Evolutionary conservation across 1,139 yeast genomes (phyloP).

Genomic region (Candida mesenterica): DNA sequence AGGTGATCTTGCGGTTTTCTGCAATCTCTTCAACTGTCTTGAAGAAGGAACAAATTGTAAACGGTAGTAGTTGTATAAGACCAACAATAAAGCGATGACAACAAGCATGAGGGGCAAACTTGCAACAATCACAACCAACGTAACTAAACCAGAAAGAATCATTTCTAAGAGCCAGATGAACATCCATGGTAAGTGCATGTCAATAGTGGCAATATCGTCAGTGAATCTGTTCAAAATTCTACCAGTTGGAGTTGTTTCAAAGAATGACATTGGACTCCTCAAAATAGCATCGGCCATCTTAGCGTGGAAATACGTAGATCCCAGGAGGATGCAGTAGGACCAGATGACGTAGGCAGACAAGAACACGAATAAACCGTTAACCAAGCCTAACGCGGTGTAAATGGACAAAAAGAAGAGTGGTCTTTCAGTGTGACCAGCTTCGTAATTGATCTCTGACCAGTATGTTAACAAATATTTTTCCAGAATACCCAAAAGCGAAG

Average conservation of each 20-base stretch:
- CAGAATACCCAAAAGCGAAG: constrained; percentile 18
- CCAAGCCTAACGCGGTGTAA: constrained; percentile 22
- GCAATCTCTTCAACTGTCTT: constrained; percentile 27
- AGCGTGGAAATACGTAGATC: constrained; percentile 26
- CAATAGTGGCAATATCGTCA: constrained; percentile 26
- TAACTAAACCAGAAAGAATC: constrained; percentile 15
- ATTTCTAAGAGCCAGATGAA: constrained; percentile 18
- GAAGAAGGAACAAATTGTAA: constrained; percentile 25
- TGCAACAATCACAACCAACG: constrained; percentile 22
- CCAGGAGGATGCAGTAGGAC: constrained; percentile 27
- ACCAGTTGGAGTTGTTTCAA: constrained; percentile 33
- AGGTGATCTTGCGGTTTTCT: constrained; percentile 24
- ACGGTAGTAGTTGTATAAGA: constrained; percentile 24
- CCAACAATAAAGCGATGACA: constrained; percentile 18
- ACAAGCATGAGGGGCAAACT: constrained; percentile 26
- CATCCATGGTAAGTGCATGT: constrained; percentile 27
- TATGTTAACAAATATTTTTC: constrained; percentile 25
- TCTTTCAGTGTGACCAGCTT: constrained; percentile 19
- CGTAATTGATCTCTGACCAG: constrained; percentile 27
- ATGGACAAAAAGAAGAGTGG: constrained; percentile 19
- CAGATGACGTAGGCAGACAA: constrained; percentile 24
- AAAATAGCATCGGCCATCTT: constrained; percentile 26
- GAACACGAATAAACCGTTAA: constrained; percentile 24
- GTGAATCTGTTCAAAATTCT: constrained; percentile 31
- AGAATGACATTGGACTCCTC: constrained; percentile 32